These are phyloP conservation scores for Tulasnella sp. DNA, from an alignment of 768 basidiomycete genomes.

Conservation along the genomic window DNA sequence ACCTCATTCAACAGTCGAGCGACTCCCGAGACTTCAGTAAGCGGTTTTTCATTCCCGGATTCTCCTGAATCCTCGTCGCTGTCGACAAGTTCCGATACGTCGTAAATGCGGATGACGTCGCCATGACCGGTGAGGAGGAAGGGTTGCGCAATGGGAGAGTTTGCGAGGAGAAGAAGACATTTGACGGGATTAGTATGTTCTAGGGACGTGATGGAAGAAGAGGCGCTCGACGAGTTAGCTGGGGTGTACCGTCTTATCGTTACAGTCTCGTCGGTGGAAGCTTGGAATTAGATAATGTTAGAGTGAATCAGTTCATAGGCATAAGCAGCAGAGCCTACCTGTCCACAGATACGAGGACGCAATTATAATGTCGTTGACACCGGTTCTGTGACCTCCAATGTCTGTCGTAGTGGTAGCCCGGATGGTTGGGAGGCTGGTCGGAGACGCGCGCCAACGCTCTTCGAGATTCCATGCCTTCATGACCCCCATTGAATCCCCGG, in stretches of 20 bases:
- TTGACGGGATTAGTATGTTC: slow-evolving; percentile 63
- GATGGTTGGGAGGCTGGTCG: slow-evolving; percentile 52
- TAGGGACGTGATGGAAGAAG: slow-evolving; percentile 33
- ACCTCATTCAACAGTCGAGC: slow-evolving; percentile 55
- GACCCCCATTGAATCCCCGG: slow-evolving; percentile 88
- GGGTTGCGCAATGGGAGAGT: slow-evolving; percentile 62
- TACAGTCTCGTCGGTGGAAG: slow-evolving; percentile 84
- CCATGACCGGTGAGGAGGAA: slow-evolving; percentile 80
- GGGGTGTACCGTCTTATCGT: slow-evolving; percentile 53
- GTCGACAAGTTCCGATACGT: slow-evolving; percentile 58
- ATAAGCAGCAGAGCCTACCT: slow-evolving; percentile 47
- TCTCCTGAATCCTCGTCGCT: background rate
- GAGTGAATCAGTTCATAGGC: background rate
- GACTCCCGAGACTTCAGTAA: slow-evolving; percentile 2
- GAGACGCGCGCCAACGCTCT: slow-evolving; percentile 34
- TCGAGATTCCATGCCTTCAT: slow-evolving; percentile 75
- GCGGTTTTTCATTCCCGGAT: background rate
- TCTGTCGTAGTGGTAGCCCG: slow-evolving; percentile 52
- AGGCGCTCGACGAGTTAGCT: slow-evolving; percentile 32
- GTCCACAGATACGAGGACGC: slow-evolving; percentile 83
- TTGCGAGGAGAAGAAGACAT: slow-evolving; percentile 62
- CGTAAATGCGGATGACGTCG: slow-evolving; percentile 76
- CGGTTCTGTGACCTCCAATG: slow-evolving; percentile 70
- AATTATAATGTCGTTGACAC: slow-evolving; percentile 68
- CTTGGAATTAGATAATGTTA: slow-evolving; percentile 43